Evolutionary conservation across 1,284 basidiomycete genomes (phyloP).

Genomic region (Porodaedalea pini): DNA sequence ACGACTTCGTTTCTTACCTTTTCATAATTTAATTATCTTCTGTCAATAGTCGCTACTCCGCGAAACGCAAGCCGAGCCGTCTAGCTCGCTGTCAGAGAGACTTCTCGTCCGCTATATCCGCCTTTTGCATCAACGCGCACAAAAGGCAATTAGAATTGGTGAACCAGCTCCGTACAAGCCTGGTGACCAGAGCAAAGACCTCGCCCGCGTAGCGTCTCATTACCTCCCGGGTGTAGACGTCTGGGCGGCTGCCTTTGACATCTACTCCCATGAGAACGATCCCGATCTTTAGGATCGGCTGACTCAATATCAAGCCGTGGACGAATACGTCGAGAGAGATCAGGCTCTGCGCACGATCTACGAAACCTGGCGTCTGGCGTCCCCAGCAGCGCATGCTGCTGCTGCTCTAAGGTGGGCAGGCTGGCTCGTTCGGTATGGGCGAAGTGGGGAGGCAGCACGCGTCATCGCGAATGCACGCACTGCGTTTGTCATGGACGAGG

Average conservation of each 20-base stretch:
- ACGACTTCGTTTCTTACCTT: neutral
- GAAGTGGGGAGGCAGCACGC: slow-evolving; percentile 35
- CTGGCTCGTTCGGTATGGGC: slow-evolving; percentile 42
- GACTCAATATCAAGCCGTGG: neutral
- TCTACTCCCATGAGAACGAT: neutral
- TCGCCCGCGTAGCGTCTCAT: slow-evolving; percentile 40
- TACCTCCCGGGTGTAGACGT: slow-evolving; percentile 43
- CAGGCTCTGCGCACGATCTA: slow-evolving; percentile 38
- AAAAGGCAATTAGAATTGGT: neutral
- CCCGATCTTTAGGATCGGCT: neutral
- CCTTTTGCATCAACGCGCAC: slow-evolving; percentile 26
- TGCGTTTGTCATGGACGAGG: slow-evolving; percentile 24
- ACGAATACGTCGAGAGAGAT: slow-evolving; percentile 16
- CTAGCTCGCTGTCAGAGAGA: slow-evolving; percentile 18
- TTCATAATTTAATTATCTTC: neutral
- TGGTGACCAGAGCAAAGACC: slow-evolving; percentile 31
- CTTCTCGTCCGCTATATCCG: slow-evolving; percentile 9
- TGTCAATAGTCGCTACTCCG: slow-evolving; percentile 18
- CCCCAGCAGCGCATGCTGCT: slow-evolving; percentile 27
- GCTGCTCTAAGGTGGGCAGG: slow-evolving; percentile 44
- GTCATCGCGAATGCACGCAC: slow-evolving; percentile 32
- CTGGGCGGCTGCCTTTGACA: slow-evolving; percentile 41
- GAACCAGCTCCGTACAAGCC: slow-evolving; percentile 23
- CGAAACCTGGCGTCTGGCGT: slow-evolving; percentile 40
- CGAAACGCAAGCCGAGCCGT: slow-evolving; percentile 10